Percentiles rank a stretch among this genome's conserved stretches.
These are phyloP conservation scores for Globomyces sp. DNA, from an alignment of 371 early-diverging fungal genomes.

Conservation along the genomic window DNA sequence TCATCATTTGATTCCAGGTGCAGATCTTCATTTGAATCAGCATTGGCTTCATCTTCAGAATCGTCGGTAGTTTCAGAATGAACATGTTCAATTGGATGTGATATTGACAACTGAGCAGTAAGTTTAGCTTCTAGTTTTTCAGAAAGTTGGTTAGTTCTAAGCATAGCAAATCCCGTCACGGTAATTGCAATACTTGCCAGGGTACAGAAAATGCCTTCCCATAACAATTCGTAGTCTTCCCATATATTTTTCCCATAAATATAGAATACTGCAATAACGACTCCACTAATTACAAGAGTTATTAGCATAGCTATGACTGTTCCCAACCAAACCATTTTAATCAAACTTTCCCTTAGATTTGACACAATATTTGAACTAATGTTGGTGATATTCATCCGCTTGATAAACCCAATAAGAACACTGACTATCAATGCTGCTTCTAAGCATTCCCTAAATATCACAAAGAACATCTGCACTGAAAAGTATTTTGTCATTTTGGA, in stretches of 20 bases:
- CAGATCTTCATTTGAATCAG: too few species aligned
- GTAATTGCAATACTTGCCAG: slow-evolving; percentile 65
- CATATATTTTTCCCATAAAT: slow-evolving; percentile 58
- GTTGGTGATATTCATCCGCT: too few species aligned
- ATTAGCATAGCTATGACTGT: slow-evolving; percentile 35
- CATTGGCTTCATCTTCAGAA: background rate
- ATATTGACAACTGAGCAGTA: background rate
- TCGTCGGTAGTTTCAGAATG: background rate
- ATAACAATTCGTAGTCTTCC: slow-evolving; percentile 67
- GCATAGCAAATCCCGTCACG: slow-evolving; percentile 72
- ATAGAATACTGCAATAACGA: slow-evolving; percentile 71
- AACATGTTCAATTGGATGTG: background rate
- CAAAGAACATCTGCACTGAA: slow-evolving; percentile 77
- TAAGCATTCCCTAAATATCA: slow-evolving; percentile 78
- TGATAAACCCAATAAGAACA: slow-evolving; percentile 66
- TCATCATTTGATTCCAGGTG: too few species aligned
- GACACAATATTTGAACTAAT: too few species aligned
- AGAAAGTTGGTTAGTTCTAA: slow-evolving; percentile 41
- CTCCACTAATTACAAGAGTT: slow-evolving; percentile 65
- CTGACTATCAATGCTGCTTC: slow-evolving; percentile 83
- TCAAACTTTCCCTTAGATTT: too few species aligned
- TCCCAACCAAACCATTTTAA: too few species aligned
- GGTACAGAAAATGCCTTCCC: slow-evolving; percentile 78
- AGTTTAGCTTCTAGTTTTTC: slow-evolving; percentile 13
- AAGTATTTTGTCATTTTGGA: slow-evolving; percentile 34